Conservation (phyloP, 257 asterid genomes). For the Mentha longifolia region DNA sequence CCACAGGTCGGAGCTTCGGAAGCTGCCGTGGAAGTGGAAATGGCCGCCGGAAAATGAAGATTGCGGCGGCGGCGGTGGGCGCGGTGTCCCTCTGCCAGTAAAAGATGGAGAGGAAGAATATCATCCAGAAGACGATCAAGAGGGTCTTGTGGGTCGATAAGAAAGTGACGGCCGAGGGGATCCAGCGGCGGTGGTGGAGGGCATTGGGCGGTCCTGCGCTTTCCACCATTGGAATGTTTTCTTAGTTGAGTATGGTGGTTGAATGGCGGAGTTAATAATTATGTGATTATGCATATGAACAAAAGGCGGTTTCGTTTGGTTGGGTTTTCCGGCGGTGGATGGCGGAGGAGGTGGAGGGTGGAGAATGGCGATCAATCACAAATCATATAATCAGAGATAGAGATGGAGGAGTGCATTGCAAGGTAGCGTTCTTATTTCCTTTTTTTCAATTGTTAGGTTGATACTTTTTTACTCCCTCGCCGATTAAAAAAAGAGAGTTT, state of each 20-base stretch:
- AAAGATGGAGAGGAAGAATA: constrained; percentile 45
- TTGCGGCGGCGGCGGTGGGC: constrained; percentile 33
- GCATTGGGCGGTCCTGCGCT: constrained; percentile 36
- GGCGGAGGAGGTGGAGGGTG: constrained; percentile 27
- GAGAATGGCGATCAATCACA: constrained; percentile 37
- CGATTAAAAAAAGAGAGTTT: too few species aligned
- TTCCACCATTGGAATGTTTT: constrained; percentile 44
- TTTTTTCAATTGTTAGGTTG: too few species aligned
- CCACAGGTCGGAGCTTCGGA: constrained; percentile 58
- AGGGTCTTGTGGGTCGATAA: constrained; percentile 51
- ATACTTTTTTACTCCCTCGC: too few species aligned
- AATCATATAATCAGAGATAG: constrained; percentile 4
- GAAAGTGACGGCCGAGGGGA: constrained; percentile 40
- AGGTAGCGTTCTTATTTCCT: constrained; percentile 22
- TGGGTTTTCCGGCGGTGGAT: constrained; percentile 3
- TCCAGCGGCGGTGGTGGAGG: constrained; percentile 52
- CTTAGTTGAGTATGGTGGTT: constrained; percentile 19
- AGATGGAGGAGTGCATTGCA: constrained; percentile 39
- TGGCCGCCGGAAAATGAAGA: constrained; percentile 47
- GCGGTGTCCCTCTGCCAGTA: constrained; percentile 55
- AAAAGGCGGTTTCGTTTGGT: neutral
- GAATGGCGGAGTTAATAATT: constrained; percentile 1
- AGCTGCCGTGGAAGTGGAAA: constrained; percentile 34
- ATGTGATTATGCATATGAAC: constrained; percentile 24
- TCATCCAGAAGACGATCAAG: constrained; percentile 44